Evolutionary conservation across 345 rosid genomes (phyloP), one percentile per base, ranked within the genome.

Genomic region (Eucalyptus cloeziana): DNA sequence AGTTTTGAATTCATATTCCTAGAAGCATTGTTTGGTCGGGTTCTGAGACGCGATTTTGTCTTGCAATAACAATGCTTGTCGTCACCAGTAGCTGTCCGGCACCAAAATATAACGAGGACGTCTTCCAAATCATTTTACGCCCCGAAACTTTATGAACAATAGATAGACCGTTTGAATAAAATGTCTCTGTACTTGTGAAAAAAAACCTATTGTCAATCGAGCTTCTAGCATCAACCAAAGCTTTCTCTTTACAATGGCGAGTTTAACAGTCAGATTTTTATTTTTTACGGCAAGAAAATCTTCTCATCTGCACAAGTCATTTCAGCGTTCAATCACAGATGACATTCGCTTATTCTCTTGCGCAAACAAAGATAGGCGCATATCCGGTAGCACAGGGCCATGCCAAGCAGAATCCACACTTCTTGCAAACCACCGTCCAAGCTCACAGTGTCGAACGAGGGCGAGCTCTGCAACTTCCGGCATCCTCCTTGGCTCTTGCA

Each of bases 321-420:
- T 76, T 40, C 83, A 76, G 47, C 15, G 30, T 76, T 76, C 15
- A 8, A 31, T 95, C 92, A 97, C 91, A 97, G 92, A 87, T 95
- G 94, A 86, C 94, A 95, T 24, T 85, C 88, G 88, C 89, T 94
- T 49, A 97, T 96, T 92, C 94, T 95, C 89, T 89, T 93, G 81
- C 96, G 93, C 71, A 96, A 97, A 92, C 95, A 96, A 86, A 94
- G 88, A 90, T 96, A 97, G 45, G 99, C 95, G 67, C 94, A 89
- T 7, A 96, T 87, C 14, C 98, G 93, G 91, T 95, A 96, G 45
- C 94, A 92, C 12, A 97, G 49, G 13, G 99, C 96, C 99, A 97
- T 96, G 91, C 94, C 97, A 8, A 96, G 88, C 37, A 97, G 91
- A 92, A 95, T 90, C 99, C 99, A 96, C n/a, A 96, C 98, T 92